These are phyloP conservation scores for Saprolegnia diclina DNA, from an alignment of 352 stramenopile species.

Conservation along the genomic window DNA sequence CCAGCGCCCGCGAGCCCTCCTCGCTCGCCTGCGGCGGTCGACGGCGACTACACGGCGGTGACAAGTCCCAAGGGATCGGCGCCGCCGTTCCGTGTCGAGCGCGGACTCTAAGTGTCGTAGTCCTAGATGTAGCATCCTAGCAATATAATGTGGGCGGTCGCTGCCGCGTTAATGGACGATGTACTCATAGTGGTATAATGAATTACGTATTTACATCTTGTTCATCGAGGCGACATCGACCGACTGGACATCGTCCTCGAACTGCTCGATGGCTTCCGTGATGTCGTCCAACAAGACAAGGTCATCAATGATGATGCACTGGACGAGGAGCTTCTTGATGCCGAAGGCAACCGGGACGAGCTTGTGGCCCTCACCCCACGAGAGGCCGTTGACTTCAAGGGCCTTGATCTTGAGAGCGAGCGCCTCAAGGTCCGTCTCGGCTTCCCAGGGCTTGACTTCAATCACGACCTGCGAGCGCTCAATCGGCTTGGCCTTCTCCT, in stretches of 20 bases:
- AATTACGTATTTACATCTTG: constrained; percentile 75
- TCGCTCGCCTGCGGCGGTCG: too few species aligned
- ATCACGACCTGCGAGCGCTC: constrained; percentile 58
- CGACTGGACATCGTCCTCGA: constrained; percentile 82
- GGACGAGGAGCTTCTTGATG: constrained; percentile 82
- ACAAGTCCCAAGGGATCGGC: background rate
- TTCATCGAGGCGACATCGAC: constrained; percentile 84
- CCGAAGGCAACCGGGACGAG: constrained; percentile 74
- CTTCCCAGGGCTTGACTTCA: constrained; percentile 72
- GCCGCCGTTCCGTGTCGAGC: background rate
- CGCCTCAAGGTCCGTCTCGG: constrained; percentile 65
- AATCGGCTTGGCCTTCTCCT: constrained; percentile 60
- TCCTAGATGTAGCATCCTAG: too few species aligned
- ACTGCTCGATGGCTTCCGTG: constrained; percentile 67
- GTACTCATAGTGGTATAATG: constrained; percentile 22
- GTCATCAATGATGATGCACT: constrained; percentile 77
- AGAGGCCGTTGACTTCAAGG: constrained; percentile 59
- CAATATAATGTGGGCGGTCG: too few species aligned
- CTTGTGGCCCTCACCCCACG: constrained; percentile 78
- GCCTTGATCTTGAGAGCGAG: constrained; percentile 72
- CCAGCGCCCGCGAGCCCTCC: background rate
- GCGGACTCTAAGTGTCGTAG: background rate
- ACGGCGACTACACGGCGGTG: background rate
- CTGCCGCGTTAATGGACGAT: too few species aligned
- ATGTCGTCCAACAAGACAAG: constrained; percentile 77